These are phyloP conservation scores for Limonium bicolor DNA, from an alignment of 148 eudicot species.

Conservation along the genomic window DNA sequence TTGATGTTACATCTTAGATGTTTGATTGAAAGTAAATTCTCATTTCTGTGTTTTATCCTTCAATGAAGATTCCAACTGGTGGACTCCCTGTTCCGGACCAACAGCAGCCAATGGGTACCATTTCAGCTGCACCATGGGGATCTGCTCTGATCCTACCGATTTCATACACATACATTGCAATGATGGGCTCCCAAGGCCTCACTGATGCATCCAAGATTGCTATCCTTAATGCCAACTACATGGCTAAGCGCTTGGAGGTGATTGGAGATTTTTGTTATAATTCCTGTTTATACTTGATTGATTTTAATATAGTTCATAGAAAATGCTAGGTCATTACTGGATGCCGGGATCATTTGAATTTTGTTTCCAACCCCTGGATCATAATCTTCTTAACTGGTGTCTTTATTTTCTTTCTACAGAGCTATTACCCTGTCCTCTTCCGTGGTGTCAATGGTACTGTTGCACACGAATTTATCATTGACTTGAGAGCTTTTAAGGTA, in stretches of 20 bases:
- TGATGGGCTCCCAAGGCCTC: conserved; percentile 97
- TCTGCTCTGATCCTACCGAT: conserved; percentile 93
- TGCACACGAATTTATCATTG: conserved; percentile 93
- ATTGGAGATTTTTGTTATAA: conserved; percentile 3
- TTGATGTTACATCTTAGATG: too few relatives aligned
- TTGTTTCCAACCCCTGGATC: background rate
- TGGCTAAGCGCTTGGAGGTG: conserved; percentile 98
- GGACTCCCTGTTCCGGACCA: conserved; percentile 83
- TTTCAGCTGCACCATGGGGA: conserved; percentile 99
- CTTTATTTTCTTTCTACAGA: conserved; percentile 25
- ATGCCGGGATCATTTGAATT: background rate
- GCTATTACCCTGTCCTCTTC: conserved; percentile 82
- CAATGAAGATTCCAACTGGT: conserved; percentile 59
- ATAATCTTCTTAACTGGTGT: background rate
- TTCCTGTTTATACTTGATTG: too few relatives aligned
- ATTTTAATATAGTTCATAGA: too few relatives aligned
- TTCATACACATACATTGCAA: conserved; percentile 90
- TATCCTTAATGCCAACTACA: conserved; percentile 91
- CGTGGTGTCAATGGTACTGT: conserved; percentile 96
- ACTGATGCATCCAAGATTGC: conserved; percentile 97
- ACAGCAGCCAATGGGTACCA: conserved; percentile 66
- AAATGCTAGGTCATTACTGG: too few relatives aligned
- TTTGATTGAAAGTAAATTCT: too few relatives aligned
- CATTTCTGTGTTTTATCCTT: conserved; percentile 4
- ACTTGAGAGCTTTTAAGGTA: conserved; percentile 91